A percentile compares a stretch with the other conserved stretches of the same genome.
These are phyloP conservation scores for Lumnitzera racemosa DNA, from an alignment of 345 rosid species.

Conservation along the genomic window DNA sequence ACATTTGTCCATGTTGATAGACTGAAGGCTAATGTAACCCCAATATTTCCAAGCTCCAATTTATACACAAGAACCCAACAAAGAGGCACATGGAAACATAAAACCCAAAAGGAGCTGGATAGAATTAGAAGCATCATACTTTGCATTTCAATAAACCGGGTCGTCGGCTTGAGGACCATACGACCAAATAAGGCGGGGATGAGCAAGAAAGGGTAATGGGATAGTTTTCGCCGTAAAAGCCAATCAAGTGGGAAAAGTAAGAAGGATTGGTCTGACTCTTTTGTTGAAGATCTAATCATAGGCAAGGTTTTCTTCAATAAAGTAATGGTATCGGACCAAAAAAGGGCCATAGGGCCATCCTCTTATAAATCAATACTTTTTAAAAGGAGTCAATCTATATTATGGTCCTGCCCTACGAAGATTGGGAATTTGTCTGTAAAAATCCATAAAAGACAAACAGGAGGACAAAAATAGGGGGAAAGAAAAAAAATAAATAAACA, in stretches of 20 bases:
- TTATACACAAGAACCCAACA: slow-evolving; percentile 34
- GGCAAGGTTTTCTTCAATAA: not conserved
- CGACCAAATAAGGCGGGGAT: slow-evolving; percentile 24
- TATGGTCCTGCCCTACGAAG: slow-evolving; percentile 25
- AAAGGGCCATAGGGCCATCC: too few relatives aligned
- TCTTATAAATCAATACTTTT: too few relatives aligned
- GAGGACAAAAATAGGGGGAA: slow-evolving; percentile 16
- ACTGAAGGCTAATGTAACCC: slow-evolving; percentile 36
- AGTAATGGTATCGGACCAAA: too few relatives aligned
- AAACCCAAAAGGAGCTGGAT: slow-evolving; percentile 10
- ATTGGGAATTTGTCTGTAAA: slow-evolving; percentile 18
- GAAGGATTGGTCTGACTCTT: too few relatives aligned
- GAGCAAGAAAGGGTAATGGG: slow-evolving; percentile 18
- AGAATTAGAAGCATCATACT: slow-evolving; percentile 29
- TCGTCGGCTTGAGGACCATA: slow-evolving; percentile 17
- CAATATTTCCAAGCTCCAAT: slow-evolving; percentile 20
- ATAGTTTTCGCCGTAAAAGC: too few relatives aligned
- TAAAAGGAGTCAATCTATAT: not conserved
- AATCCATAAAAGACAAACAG: slow-evolving; percentile 19
- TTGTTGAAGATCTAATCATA: slow-evolving; percentile 5
- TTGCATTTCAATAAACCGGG: slow-evolving; percentile 24
- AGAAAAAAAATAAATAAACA: too few relatives aligned
- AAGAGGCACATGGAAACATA: slow-evolving; percentile 20
- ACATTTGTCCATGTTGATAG: slow-evolving; percentile 39
- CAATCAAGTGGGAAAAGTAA: too few relatives aligned